Conservation (phyloP, 352 stramenopile genomes). For the Pythium insidiosum region DNA sequence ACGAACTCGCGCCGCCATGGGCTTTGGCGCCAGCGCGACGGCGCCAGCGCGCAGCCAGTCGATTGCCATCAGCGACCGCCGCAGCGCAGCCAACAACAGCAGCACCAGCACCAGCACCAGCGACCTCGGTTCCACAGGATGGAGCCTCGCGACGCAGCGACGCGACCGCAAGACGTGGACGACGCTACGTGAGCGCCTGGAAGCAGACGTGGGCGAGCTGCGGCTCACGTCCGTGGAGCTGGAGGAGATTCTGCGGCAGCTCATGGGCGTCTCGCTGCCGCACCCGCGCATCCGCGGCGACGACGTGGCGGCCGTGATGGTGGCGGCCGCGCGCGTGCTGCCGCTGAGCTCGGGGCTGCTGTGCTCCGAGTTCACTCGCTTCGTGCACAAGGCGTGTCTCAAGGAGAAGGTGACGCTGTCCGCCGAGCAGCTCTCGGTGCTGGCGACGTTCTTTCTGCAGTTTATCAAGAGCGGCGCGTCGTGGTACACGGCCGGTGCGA, state of each 20-base stretch:
- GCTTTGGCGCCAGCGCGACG: conserved; percentile 9
- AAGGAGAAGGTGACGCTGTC: conserved; percentile 71
- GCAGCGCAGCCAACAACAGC: neutral
- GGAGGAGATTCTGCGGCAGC: conserved; percentile 72
- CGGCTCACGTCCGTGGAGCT: conserved; percentile 68
- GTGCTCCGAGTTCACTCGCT: conserved; percentile 69
- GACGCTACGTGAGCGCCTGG: conserved; percentile 34
- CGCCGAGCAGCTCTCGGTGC: conserved; percentile 35
- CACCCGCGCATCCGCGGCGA: conserved; percentile 56
- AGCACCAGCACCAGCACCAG: neutral
- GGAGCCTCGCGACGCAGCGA: conserved; percentile 53
- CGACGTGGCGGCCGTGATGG: conserved; percentile 46
- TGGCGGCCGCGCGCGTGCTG: conserved; percentile 45
- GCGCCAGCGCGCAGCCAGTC: conserved; percentile 17
- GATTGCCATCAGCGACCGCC: conserved; percentile 10
- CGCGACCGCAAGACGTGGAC: conserved; percentile 66
- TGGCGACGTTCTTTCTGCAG: conserved; percentile 63
- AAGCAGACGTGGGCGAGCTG: conserved; percentile 43
- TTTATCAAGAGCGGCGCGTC: conserved; percentile 71
- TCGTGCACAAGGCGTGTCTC: conserved; percentile 69
- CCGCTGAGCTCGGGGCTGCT: conserved; percentile 62
- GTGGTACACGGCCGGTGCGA: conserved; percentile 67
- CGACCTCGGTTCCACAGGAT: conserved; percentile 12
- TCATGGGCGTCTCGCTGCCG: conserved; percentile 46
- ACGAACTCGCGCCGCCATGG: too few relatives aligned